Conservation (phyloP, 2,329 filamentous ascomycete genomes). For the Tricladium varicosporioides region DNA sequence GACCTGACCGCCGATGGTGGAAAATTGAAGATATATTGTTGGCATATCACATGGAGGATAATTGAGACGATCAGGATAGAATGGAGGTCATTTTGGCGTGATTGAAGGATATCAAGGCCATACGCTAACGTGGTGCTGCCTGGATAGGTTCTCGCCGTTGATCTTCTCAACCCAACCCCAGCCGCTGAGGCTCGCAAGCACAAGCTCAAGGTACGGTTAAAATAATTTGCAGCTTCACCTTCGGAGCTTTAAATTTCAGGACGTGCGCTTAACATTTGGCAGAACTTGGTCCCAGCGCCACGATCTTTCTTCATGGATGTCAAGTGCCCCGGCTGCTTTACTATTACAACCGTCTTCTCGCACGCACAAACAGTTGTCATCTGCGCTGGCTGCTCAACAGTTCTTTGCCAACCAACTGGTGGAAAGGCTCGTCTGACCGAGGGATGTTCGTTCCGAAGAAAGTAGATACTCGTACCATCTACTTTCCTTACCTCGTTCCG, state of each 20-base stretch:
- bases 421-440: slow-evolving; percentile 98
- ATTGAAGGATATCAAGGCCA: slow-evolving; percentile 23
- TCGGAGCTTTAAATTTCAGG: slow-evolving; percentile 3
- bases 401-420: slow-evolving; percentile 99
- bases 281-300: slow-evolving; percentile 93
- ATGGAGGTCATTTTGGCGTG: slow-evolving; percentile 4
- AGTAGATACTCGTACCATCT: slow-evolving; percentile 68
- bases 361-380: slow-evolving; percentile 99
- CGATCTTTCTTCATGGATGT: slow-evolving; percentile 99
- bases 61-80: slow-evolving; percentile 5
- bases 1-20: slow-evolving; percentile 21
- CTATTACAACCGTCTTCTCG: slow-evolving; percentile 99
- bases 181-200: slow-evolving; percentile 99
- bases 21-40: slow-evolving; percentile 8
- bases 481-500: slow-evolving; percentile 39
- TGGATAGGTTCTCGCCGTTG: slow-evolving; percentile 96
- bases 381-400: slow-evolving; percentile 99
- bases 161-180: slow-evolving; percentile 98
- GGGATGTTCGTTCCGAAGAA: slow-evolving; percentile 99
- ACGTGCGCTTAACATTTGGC: slow-evolving; percentile 22
- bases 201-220: slow-evolving; percentile 91
- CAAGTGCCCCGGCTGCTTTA: slow-evolving; percentile 99
- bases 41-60: slow-evolving; percentile 1
- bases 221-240: too few species aligned
- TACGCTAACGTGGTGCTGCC: slow-evolving; percentile 47